Conservation (phyloP, 108 stramenopile species). For the Schizochytrium sp. region DNA sequence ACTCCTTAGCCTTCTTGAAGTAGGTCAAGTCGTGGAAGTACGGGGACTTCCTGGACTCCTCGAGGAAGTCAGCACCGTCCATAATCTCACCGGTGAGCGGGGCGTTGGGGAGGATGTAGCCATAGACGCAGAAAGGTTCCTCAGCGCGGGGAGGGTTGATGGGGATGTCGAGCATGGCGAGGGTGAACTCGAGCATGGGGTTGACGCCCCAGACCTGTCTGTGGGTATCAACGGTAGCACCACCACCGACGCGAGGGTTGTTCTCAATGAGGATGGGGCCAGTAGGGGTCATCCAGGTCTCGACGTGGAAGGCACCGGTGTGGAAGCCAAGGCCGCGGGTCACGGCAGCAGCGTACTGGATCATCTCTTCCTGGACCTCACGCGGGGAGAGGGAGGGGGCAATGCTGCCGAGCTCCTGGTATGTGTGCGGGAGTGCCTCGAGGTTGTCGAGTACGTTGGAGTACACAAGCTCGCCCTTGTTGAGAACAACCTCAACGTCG, state of each 20-base stretch:
- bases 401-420: constrained; percentile 38
- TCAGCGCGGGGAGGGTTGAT: constrained; percentile 20
- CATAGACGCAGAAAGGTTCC: constrained; percentile 41
- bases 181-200: constrained; percentile 51
- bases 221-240: constrained; percentile 10
- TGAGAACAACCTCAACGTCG: constrained; percentile 38
- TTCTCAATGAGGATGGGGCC: constrained; percentile 54
- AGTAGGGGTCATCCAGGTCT: constrained; percentile 23
- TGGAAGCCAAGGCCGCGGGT: constrained; percentile 3
- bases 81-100: constrained; percentile 3
- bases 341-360: constrained; percentile 51
- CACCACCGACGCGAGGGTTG: constrained; percentile 61
- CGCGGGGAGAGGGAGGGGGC: background rate
- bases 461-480: constrained; percentile 55
- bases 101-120: constrained; percentile 45
- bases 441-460: constrained; percentile 54
- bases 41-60: constrained; percentile 47
- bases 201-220: constrained; percentile 61
- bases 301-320: constrained; percentile 45
- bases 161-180: constrained; percentile 59
- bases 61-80: constrained; percentile 39
- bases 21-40: constrained; percentile 32
- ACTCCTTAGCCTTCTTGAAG: constrained; percentile 37
- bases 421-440: constrained; percentile 14
- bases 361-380: constrained; percentile 44